phyloP scores from a whole-genome alignment of 345 rosid genomes.

The Populus ilicifolia region DNA sequence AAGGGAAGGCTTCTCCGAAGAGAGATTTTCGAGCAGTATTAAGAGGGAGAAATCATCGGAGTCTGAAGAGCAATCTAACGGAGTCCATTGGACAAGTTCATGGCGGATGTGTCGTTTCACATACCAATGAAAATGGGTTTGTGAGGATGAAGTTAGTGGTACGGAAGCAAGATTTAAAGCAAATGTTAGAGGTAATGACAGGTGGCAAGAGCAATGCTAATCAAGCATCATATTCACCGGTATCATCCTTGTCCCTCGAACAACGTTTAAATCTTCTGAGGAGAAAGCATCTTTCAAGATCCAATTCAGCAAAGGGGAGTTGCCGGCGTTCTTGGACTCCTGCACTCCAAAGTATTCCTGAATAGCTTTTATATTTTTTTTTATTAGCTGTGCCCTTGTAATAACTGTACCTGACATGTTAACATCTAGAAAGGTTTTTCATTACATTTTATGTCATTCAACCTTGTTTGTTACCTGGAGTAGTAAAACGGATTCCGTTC shows the following conservation, averaged over 20 bases:
- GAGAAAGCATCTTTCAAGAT: conserved; percentile 10
- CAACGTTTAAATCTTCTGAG: conserved; percentile 24
- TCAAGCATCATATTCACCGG: neutral
- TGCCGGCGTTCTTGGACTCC: conserved; percentile 32
- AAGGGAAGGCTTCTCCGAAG: conserved; percentile 28
- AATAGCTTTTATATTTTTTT: conserved; percentile 16
- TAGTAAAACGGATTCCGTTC: neutral
- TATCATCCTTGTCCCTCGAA: conserved; percentile 19
- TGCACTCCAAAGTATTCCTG: conserved; percentile 42
- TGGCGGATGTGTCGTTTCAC: conserved; percentile 19
- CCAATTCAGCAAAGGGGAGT: conserved; percentile 12
- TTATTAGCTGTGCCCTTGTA: neutral
- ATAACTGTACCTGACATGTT: neutral
- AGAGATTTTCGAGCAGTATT: conserved; percentile 15
- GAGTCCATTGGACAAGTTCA: conserved; percentile 24
- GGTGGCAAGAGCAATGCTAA: neutral
- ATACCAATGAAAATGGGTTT: conserved; percentile 27
- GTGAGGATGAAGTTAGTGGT: conserved; percentile 41
- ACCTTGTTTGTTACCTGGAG: neutral
- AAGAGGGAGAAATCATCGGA: conserved; percentile 19
- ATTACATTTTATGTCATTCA: neutral
- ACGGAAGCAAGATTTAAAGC: conserved; percentile 45
- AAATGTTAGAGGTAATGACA: conserved; percentile 30
- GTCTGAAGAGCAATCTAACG: conserved; percentile 19
- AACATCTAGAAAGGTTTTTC: neutral